Evolutionary conservation across 169 alveolate genomes (phyloP).

Genomic region (Cyclospora cayetanensis): DNA sequence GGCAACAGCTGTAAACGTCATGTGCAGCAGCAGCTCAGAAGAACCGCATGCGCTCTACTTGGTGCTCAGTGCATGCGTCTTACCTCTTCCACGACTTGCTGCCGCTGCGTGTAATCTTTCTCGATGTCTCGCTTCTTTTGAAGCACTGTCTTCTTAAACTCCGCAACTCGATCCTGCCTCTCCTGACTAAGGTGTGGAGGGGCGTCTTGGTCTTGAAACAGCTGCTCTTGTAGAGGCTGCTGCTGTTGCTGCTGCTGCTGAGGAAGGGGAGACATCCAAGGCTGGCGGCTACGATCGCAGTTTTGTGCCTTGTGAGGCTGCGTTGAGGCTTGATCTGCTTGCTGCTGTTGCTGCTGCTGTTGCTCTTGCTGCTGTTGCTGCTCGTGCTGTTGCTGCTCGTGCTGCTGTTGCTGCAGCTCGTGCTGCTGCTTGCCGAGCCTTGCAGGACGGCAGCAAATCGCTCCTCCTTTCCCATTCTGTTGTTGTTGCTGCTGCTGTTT

Average conservation of each 20-base stretch:
- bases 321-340: too few relatives aligned
- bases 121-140: not conserved
- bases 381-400: not conserved
- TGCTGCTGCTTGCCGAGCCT: not conserved
- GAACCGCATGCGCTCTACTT: too few relatives aligned
- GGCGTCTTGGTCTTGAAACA: not conserved
- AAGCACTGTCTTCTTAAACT: not conserved
- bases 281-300: too few relatives aligned
- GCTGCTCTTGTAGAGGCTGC: not conserved
- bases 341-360: conserved; percentile 12
- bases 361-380: not conserved
- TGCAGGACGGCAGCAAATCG: not conserved
- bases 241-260: not conserved
- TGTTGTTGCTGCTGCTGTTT: not conserved
- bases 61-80: too few relatives aligned
- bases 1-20: too few relatives aligned
- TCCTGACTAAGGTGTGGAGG: not conserved
- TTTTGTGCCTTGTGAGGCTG: too few relatives aligned
- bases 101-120: not conserved
- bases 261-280: too few relatives aligned
- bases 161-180: conserved; percentile 15
- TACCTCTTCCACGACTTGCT: not conserved
- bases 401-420: conserved; percentile 17
- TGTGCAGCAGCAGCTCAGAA: too few relatives aligned
- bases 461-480: not conserved